A percentile compares a stretch with the other conserved stretches of the same genome.
Evolutionary conservation across 768 basidiomycete genomes (phyloP).

Genomic region (Mycena filopes): DNA sequence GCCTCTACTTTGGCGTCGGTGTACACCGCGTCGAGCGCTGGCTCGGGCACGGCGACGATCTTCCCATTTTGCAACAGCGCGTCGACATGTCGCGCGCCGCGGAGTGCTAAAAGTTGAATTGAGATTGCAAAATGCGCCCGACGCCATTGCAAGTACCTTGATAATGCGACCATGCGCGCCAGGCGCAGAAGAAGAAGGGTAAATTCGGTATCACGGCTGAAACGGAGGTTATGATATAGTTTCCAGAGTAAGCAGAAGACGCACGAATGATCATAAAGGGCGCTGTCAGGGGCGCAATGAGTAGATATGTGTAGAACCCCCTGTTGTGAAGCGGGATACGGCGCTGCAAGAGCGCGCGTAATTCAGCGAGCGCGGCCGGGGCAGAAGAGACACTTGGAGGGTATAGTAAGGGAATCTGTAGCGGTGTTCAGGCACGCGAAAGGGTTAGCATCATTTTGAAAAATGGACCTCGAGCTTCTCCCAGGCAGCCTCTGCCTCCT

Average conservation of each 20-base stretch:
- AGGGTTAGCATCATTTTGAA: not conserved
- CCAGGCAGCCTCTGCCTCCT: conserved; percentile 35
- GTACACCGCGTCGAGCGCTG: conserved; percentile 66
- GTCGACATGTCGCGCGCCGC: conserved; percentile 61
- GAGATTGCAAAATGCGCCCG: not conserved
- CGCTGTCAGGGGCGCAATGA: conserved; percentile 75
- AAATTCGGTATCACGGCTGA: conserved; percentile 84
- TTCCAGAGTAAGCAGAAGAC: conserved; percentile 40
- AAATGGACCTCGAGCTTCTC: conserved; percentile 28
- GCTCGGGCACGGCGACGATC: conserved; percentile 66
- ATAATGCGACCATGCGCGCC: conserved; percentile 89
- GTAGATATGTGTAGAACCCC: conserved; percentile 74
- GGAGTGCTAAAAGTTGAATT: conserved; percentile 70
- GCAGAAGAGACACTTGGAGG: conserved; percentile 56
- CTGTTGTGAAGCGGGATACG: conserved; percentile 72
- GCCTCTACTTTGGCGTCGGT: not conserved
- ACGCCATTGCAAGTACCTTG: conserved; percentile 59
- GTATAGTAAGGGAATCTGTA: conserved; percentile 74
- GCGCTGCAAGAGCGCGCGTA: conserved; percentile 60
- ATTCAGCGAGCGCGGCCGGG: conserved; percentile 52
- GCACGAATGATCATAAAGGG: conserved; percentile 82
- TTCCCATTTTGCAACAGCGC: conserved; percentile 64
- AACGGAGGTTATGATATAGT: not conserved
- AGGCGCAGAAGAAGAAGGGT: conserved; percentile 86
- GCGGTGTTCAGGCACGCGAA: not conserved